Evolutionary conservation across 2,329 filamentous ascomycete genomes (phyloP).

Genomic region (Camptophora hylomeconis): DNA sequence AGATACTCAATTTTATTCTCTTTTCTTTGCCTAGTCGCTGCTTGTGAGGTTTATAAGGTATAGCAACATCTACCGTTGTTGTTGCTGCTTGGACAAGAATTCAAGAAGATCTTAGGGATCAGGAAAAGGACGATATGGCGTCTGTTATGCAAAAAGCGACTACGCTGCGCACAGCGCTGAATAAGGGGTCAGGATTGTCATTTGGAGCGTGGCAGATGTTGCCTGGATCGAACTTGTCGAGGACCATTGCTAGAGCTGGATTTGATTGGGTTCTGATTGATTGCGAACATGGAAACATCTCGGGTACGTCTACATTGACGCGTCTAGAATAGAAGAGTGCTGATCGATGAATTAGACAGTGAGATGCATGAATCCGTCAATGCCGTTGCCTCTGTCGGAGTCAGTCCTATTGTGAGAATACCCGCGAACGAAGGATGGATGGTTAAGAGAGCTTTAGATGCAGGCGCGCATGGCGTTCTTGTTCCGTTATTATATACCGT

Average conservation of each 20-base stretch:
- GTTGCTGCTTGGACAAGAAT: no score
- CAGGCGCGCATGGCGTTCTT: constrained; percentile 46
- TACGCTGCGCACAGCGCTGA: constrained; percentile 38
- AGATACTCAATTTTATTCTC: no score
- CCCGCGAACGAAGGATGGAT: constrained; percentile 48
- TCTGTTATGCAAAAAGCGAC: constrained; percentile 39
- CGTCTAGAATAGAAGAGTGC: no score
- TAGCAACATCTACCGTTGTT: no score
- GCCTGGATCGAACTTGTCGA: constrained; percentile 40
- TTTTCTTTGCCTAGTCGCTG: no score
- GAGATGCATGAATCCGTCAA: constrained; percentile 44
- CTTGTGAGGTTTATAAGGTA: no score
- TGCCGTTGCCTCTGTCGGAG: constrained; percentile 28
- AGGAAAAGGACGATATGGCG: constrained; percentile 9
- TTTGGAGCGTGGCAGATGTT: constrained; percentile 49
- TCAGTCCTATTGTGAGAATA: constrained; percentile 34
- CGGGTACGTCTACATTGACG: constrained; percentile 28
- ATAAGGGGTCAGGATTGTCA: constrained; percentile 32
- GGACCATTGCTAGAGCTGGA: constrained; percentile 39
- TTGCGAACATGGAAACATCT: constrained; percentile 44
- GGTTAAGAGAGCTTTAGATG: constrained; percentile 48
- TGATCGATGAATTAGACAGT: constrained; percentile 13
- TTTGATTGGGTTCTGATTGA: constrained; percentile 44
- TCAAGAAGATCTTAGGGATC: no score
- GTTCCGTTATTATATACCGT: constrained; percentile 41